Percentiles rank a stretch among this genome's conserved stretches.
Evolutionary conservation across 352 stramenopile species (phyloP).

Genomic region (Globisporangium lucens): DNA sequence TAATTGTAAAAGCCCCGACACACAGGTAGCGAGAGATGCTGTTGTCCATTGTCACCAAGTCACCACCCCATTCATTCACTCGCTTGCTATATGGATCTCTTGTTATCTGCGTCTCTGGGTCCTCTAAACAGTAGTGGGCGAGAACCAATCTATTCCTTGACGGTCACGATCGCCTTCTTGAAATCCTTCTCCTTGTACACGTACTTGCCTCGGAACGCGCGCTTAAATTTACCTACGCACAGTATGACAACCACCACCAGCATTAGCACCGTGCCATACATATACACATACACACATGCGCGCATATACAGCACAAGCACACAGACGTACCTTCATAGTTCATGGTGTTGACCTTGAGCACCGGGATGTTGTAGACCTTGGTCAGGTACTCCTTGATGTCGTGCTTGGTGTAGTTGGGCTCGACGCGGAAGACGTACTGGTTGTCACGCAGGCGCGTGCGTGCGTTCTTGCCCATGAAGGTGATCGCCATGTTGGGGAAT

Average conservation of each 20-base stretch:
- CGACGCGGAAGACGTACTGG: slow-evolving; percentile 91
- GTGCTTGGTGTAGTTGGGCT: slow-evolving; percentile 96
- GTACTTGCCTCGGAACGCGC: slow-evolving; percentile 74
- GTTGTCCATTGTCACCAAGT: not conserved
- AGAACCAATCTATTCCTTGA: slow-evolving; percentile 58
- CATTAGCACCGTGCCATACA: not conserved
- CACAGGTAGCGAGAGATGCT: not conserved
- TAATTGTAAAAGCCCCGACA: not conserved
- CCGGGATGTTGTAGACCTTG: slow-evolving; percentile 94
- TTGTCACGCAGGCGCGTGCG: slow-evolving; percentile 74
- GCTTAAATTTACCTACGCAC: slow-evolving; percentile 85
- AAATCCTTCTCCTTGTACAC: slow-evolving; percentile 93
- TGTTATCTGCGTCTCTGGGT: slow-evolving; percentile 4
- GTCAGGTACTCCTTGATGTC: slow-evolving; percentile 97
- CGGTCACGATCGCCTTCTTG: slow-evolving; percentile 91
- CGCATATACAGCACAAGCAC: not conserved
- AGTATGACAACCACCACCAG: not conserved
- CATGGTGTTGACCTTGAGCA: slow-evolving; percentile 94
- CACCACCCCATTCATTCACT: not conserved
- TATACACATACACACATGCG: not conserved
- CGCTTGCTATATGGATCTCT: not conserved
- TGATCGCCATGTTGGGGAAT: slow-evolving; percentile 87
- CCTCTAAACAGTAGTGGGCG: slow-evolving; percentile 8
- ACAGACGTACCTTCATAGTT: slow-evolving; percentile 89
- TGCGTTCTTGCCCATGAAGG: slow-evolving; percentile 84